These are phyloP conservation scores for Globisporangium rhizosaccharum DNA, from an alignment of 352 stramenopile species.

Conservation along the genomic window DNA sequence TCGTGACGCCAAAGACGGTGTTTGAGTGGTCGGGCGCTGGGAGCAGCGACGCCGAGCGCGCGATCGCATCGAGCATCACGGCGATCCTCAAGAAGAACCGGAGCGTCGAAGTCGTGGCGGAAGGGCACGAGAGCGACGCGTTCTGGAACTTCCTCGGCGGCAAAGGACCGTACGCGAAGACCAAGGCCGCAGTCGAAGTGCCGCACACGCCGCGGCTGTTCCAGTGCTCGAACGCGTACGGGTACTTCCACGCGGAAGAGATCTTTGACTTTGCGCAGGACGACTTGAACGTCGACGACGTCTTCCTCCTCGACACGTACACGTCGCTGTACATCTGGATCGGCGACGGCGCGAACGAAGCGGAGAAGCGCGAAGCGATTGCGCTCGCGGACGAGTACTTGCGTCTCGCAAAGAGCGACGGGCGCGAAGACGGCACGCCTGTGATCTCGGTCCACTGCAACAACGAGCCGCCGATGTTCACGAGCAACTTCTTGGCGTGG, in stretches of 20 bases:
- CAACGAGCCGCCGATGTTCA: slow-evolving; percentile 88
- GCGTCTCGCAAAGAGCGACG: slow-evolving; percentile 65
- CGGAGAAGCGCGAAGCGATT: slow-evolving; percentile 63
- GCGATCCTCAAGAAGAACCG: slow-evolving; percentile 54
- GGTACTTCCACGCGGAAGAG: slow-evolving; percentile 83
- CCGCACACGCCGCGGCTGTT: slow-evolving; percentile 84
- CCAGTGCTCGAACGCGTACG: slow-evolving; percentile 87
- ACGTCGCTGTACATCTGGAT: slow-evolving; percentile 90
- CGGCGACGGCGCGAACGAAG: slow-evolving; percentile 64
- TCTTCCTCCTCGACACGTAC: slow-evolving; percentile 90
- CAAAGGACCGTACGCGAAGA: slow-evolving; percentile 66
- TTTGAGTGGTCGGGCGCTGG: slow-evolving; percentile 77
- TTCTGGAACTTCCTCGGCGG: slow-evolving; percentile 86
- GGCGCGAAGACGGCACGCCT: slow-evolving; percentile 72
- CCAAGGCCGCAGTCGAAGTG: slow-evolving; percentile 57
- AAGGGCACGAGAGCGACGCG: slow-evolving; percentile 64
- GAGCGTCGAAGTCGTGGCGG: slow-evolving; percentile 35
- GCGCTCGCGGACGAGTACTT: slow-evolving; percentile 74
- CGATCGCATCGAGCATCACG: slow-evolving; percentile 55
- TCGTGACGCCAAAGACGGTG: slow-evolving; percentile 65
- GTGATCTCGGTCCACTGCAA: slow-evolving; percentile 79
- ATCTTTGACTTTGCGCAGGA: slow-evolving; percentile 87
- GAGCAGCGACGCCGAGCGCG: slow-evolving; percentile 59
- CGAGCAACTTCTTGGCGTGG: slow-evolving; percentile 89
- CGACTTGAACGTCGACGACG: slow-evolving; percentile 88